Percentiles rank a stretch among this genome's conserved stretches.
phyloP scores from a whole-genome alignment of 129 eudicot species.

The Artemisia tridentata region DNA sequence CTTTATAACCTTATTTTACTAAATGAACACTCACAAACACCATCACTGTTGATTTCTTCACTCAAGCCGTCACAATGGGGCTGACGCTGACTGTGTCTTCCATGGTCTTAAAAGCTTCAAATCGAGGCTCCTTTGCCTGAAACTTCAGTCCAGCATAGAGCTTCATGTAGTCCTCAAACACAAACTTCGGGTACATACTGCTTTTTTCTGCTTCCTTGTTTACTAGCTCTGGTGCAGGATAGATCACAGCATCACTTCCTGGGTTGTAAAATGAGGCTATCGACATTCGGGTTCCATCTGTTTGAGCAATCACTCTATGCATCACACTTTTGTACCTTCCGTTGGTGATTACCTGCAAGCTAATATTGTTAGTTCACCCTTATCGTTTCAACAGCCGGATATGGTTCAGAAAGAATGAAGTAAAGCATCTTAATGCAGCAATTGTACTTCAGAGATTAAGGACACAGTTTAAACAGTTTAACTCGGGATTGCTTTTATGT shows the following conservation, averaged over 20 bases:
- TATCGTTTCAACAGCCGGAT: conserved; percentile 9
- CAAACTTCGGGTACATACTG: conserved; percentile 70
- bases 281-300: conserved; percentile 87
- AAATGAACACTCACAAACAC: conserved; percentile 21
- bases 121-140: conserved; percentile 93
- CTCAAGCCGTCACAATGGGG: conserved; percentile 58
- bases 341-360: conserved; percentile 73
- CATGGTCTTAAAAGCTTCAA: conserved; percentile 80
- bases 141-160: conserved; percentile 77
- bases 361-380: conserved; percentile 16
- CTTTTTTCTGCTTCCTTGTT: conserved; percentile 45
- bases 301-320: conserved; percentile 89
- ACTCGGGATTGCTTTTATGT: background rate
- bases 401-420: background rate
- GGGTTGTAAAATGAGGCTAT: conserved; percentile 94
- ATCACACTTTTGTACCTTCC: conserved; percentile 96
- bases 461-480: background rate
- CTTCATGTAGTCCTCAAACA: conserved; percentile 97
- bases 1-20: conserved; percentile 22
- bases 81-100: conserved; percentile 35
- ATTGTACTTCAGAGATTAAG: background rate
- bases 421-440: background rate
- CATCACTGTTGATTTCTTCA: background rate
- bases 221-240: conserved; percentile 69
- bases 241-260: conserved; percentile 90